Percentiles rank a stretch among this genome's conserved stretches.
Evolutionary conservation across 2,329 filamentous ascomycete genomes (phyloP).

Genomic region (Pseudogymnoascus sp.): DNA sequence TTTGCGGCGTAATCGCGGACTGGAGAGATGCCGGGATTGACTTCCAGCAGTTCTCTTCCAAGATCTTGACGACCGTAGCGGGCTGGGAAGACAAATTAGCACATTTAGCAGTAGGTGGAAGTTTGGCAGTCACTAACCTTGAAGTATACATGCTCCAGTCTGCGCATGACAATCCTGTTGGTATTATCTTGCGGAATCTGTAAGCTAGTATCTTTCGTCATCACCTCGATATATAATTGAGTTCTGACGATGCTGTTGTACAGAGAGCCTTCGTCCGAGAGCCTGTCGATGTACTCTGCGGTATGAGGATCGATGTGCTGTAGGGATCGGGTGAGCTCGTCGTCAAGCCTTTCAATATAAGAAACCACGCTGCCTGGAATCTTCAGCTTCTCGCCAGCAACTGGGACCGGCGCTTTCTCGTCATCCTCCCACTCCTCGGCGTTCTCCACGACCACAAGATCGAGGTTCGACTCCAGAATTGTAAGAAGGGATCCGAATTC

Average conservation of each 20-base stretch:
- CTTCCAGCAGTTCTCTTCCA: constrained; percentile 94
- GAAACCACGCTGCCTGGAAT: constrained; percentile 91
- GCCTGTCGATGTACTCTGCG: constrained; percentile 92
- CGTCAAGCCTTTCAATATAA: constrained; percentile 88
- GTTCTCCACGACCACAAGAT: constrained; percentile 80
- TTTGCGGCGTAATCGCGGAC: constrained; percentile 72
- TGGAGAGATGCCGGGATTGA: constrained; percentile 59
- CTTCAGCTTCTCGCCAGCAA: constrained; percentile 70
- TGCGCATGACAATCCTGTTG: constrained; percentile 87
- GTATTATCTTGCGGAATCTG: constrained; percentile 76
- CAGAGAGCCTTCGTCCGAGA: constrained; percentile 80
- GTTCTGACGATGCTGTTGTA: constrained; percentile 90
- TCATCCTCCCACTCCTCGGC: constrained; percentile 99
- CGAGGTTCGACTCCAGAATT: constrained; percentile 68
- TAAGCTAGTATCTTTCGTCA: constrained; percentile 61
- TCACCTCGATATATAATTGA: constrained; percentile 77
- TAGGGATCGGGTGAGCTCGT: constrained; percentile 93
- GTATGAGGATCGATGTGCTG: constrained; percentile 98
- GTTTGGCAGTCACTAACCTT: constrained; percentile 49
- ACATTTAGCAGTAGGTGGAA: constrained; percentile 18
- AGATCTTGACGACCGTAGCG: constrained; percentile 80
- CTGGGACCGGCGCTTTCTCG: constrained; percentile 76
- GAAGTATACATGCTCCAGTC: constrained; percentile 97
- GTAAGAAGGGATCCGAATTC: constrained; percentile 72
- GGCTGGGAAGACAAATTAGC: constrained; percentile 43